These are phyloP conservation scores for Penicillium sp. DNA, from an alignment of 2,329 filamentous ascomycete species.

Conservation along the genomic window DNA sequence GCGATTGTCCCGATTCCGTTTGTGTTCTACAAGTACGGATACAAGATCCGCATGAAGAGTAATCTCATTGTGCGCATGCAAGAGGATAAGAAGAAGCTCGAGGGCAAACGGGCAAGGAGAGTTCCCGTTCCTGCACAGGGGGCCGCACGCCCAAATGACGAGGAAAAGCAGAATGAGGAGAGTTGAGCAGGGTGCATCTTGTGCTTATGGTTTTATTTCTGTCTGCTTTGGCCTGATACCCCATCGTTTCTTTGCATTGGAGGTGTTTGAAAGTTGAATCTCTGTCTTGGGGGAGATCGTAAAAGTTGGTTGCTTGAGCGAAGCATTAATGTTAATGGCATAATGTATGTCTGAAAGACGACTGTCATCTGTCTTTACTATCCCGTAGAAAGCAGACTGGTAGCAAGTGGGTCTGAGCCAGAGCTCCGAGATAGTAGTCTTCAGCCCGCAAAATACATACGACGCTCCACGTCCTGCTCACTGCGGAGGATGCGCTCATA, in stretches of 20 bases:
- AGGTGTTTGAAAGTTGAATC: constrained; percentile 23
- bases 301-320: constrained; percentile 7
- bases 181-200: constrained; percentile 4
- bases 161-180: constrained; percentile 24
- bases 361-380: neutral
- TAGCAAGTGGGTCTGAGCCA: neutral
- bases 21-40: constrained; percentile 70
- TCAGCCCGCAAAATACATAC: constrained; percentile 22
- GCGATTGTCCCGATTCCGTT: constrained; percentile 78
- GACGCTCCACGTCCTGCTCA: constrained; percentile 38
- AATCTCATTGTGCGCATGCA: constrained; percentile 62
- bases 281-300: constrained; percentile 12
- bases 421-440: neutral
- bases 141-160: constrained; percentile 14
- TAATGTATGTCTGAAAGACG: no score
- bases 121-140: constrained; percentile 19
- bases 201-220: constrained; percentile 1
- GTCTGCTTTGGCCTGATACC: constrained; percentile 12
- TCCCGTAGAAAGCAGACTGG: neutral
- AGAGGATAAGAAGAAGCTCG: constrained; percentile 53
- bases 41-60: constrained; percentile 61
- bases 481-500: constrained; percentile 68
- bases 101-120: constrained; percentile 43
- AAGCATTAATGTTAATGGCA: constrained; percentile 5
- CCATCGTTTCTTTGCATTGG: constrained; percentile 12